Evolutionary conservation across 2,329 filamentous ascomycete species (phyloP), one percentile per base, ranked within the genome.

Genomic region (Diaporthe sp.): DNA sequence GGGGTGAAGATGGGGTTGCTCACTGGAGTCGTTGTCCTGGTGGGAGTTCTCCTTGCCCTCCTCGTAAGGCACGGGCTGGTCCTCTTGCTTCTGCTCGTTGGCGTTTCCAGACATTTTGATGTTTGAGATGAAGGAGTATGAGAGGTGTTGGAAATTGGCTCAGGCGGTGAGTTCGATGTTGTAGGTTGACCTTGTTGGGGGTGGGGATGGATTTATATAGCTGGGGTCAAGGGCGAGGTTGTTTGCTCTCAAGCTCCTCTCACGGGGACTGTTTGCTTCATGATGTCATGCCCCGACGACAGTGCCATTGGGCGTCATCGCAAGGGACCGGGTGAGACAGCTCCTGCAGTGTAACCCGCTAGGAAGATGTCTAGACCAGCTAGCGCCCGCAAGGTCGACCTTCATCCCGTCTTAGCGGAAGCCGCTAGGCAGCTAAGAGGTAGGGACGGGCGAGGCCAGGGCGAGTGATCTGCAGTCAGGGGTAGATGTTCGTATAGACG

Each of bases 1-100:
- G n/a, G 49, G n/a, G 34, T 71, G 44, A 28, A 19, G 31, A 57
- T 8, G 53, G 34, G 2, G 37, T 10, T n/a, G 46, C 89, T 77
- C 89, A 95, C 94, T 96, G 67, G 94, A 91, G 82, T 97, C 94
- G 73, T 90, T 89, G 77, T 89, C 87, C 77, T 88, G 83, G 84
- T 97, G 94, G 70, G 92, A 93, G 82, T 94, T 87, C 75, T 89
- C 83, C 83, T 93, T 88, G 79, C 95, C 94, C 86, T 96, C 93
- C 77, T 95, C 86, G 86, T 91, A 97, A 75, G 91, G 88, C 65
- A 89, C 86, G 34, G 88, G 86, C 46, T 76, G 68, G 19, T 75
- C 49, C 53, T 88, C 84, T 59, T 88, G 84, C 17, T 81, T 58
- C 80, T 91, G 86, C 6, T 89, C 87, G 75, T 89, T 82, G 75